These are phyloP conservation scores for Kalaharituber pfeilii DNA, from an alignment of 2,329 filamentous ascomycete species.

Conservation along the genomic window DNA sequence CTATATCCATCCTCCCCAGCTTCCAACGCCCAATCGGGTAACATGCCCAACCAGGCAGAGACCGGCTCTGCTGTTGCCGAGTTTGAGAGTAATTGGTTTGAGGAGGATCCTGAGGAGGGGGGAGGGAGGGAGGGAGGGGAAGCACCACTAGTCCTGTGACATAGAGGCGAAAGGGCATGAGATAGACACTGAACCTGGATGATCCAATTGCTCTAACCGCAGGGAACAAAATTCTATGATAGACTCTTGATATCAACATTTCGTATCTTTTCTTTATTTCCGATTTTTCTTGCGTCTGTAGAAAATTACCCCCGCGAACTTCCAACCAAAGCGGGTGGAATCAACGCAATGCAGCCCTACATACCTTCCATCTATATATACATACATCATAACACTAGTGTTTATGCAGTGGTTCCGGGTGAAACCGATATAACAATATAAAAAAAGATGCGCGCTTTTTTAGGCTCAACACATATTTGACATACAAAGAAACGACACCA, in stretches of 20 bases:
- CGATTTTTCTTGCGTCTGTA: neutral
- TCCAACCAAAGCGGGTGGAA: too few species aligned
- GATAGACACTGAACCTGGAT: neutral
- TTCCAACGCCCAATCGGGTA: too few species aligned
- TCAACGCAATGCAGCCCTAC: too few species aligned
- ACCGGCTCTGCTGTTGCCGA: conserved; percentile 34
- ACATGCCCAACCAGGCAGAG: conserved; percentile 43
- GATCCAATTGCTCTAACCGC: neutral
- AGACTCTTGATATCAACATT: neutral
- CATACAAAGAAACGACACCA: too few species aligned
- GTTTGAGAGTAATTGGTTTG: conserved; percentile 60
- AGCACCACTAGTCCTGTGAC: neutral
- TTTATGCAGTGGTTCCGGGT: neutral
- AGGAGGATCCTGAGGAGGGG: conserved; percentile 49
- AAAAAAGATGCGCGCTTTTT: neutral
- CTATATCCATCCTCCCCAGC: too few species aligned
- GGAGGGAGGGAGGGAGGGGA: conserved; percentile 20
- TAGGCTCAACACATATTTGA: too few species aligned
- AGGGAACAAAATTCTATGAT: neutral
- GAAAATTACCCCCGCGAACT: too few species aligned
- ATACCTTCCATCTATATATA: neutral
- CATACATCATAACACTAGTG: neutral
- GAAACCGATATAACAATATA: neutral
- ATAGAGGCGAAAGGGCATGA: too few species aligned
- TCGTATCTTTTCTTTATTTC: neutral